phyloP scores from a whole-genome alignment of 1,284 basidiomycete species.

The Coriolopsis trogii region DNA sequence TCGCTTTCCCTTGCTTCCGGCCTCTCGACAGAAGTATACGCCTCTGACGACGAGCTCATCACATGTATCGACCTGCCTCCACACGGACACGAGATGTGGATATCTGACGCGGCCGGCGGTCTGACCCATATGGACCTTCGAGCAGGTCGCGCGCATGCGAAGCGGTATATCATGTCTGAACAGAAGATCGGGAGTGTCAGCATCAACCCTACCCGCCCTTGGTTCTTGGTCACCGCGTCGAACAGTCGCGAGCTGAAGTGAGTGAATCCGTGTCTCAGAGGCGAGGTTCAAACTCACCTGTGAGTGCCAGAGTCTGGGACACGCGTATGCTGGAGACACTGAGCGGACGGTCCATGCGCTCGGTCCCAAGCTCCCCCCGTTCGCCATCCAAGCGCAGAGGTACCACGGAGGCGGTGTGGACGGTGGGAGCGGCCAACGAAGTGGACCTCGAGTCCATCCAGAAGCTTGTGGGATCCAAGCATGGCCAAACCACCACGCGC shows the following conservation, averaged over 20 bases:
- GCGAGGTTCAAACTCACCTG: not conserved
- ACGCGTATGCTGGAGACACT: slow-evolving; percentile 59
- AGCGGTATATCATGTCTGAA: slow-evolving; percentile 66
- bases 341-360: slow-evolving; percentile 28
- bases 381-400: slow-evolving; percentile 8
- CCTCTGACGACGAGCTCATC: slow-evolving; percentile 61
- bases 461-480: slow-evolving; percentile 49
- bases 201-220: slow-evolving; percentile 68
- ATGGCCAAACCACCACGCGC: slow-evolving; percentile 56
- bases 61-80: slow-evolving; percentile 68
- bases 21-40: slow-evolving; percentile 66
- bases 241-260: slow-evolving; percentile 72
- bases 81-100: slow-evolving; percentile 76
- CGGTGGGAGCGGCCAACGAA: slow-evolving; percentile 36
- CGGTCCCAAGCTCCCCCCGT: slow-evolving; percentile 12
- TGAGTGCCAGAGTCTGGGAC: slow-evolving; percentile 69
- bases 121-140: slow-evolving; percentile 74
- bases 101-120: slow-evolving; percentile 71
- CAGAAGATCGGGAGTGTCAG: slow-evolving; percentile 78
- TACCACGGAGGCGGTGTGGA: not conserved
- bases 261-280: slow-evolving; percentile 20
- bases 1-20: slow-evolving; percentile 69
- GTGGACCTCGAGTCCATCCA: slow-evolving; percentile 54
- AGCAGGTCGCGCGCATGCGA: slow-evolving; percentile 54
- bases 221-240: slow-evolving; percentile 72